Percentiles rank a stretch among this genome's conserved stretches.
Evolutionary conservation across 306 rosid genomes (phyloP).

Genomic region (Phaseolus lunatus): DNA sequence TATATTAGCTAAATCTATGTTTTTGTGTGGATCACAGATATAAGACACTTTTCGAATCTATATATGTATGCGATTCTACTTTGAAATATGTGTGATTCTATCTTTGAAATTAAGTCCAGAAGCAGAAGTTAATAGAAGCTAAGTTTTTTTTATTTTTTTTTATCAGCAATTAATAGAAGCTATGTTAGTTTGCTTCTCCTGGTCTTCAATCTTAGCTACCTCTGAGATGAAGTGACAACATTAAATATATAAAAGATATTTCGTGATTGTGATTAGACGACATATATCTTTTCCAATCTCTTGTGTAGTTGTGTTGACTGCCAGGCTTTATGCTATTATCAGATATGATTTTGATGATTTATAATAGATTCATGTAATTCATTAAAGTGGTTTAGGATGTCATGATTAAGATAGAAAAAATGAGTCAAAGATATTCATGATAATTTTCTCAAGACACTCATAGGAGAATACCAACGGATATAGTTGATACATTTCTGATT

Average conservation of each 20-base stretch:
- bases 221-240: not conserved
- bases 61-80: not conserved
- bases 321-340: not conserved
- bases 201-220: not conserved
- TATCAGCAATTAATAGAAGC: no score
- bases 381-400: not conserved
- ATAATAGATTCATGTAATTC: not conserved
- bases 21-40: not conserved
- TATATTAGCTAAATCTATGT: not conserved
- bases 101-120: not conserved
- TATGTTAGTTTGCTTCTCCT: no score
- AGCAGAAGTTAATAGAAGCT: not conserved
- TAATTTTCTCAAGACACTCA: not conserved
- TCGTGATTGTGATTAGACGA: not conserved
- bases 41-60: not conserved
- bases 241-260: constrained; percentile 2
- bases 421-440: not conserved
- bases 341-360: not conserved
- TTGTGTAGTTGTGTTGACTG: not conserved
- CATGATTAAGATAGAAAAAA: not conserved
- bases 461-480: no score
- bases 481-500: not conserved
- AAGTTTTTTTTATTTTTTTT: no score
- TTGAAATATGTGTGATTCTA: no score
- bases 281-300: not conserved